Evolutionary conservation across 768 basidiomycete species (phyloP).

Genomic region (Lentinula guzmanii): DNA sequence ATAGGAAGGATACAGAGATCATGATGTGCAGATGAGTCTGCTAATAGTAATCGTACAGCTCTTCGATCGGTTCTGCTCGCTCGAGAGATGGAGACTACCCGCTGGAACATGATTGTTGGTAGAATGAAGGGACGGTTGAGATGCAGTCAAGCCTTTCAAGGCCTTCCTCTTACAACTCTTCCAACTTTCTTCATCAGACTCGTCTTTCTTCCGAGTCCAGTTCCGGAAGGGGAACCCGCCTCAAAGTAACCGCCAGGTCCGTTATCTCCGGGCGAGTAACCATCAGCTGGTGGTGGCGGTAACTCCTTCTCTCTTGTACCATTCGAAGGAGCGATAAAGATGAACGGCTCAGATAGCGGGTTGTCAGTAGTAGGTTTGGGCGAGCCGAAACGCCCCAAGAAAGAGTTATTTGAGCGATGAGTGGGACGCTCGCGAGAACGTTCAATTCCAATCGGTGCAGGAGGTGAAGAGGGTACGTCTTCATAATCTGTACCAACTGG

Average conservation of each 20-base stretch:
- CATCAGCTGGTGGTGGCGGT: conserved; percentile 32
- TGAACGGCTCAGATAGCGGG: conserved; percentile 44
- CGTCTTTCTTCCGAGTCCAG: conserved; percentile 60
- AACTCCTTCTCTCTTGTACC: conserved; percentile 48
- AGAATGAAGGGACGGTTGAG: neutral
- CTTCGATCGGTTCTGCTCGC: neutral
- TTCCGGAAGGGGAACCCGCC: conserved; percentile 27
- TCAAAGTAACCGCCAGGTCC: conserved; percentile 44
- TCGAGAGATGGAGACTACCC: neutral
- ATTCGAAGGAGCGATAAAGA: conserved; percentile 53
- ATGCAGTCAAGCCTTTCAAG: neutral
- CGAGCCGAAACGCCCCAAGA: conserved; percentile 64
- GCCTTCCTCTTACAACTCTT: conserved; percentile 53
- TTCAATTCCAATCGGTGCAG: conserved; percentile 11
- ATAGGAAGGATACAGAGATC: neutral
- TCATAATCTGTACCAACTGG: conserved; percentile 51
- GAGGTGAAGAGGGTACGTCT: conserved; percentile 32
- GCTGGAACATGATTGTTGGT: neutral
- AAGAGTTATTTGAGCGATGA: conserved; percentile 68
- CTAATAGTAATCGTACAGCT: neutral
- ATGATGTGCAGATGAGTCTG: neutral
- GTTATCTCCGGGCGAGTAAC: conserved; percentile 35
- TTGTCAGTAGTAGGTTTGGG: conserved; percentile 27
- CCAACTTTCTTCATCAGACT: conserved; percentile 80
- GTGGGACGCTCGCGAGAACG: conserved; percentile 46